Evolutionary conservation across 192 early-diverging fungal species (phyloP).

Genomic region (Podila verticillata): DNA sequence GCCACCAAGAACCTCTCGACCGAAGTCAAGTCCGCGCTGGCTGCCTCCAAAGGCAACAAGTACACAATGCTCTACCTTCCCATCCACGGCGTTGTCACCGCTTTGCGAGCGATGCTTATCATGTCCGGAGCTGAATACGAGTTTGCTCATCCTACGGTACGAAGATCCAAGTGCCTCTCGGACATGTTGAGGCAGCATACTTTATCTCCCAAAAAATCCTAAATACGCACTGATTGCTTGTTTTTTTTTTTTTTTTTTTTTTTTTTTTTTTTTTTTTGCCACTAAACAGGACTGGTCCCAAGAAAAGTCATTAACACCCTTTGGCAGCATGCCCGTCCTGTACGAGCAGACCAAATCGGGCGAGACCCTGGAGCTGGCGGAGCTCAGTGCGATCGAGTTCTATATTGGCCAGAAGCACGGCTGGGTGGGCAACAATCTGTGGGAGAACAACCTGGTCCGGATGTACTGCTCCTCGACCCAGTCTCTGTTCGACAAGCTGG

Average conservation of each 20-base stretch:
- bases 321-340: conserved; percentile 63
- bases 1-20: conserved; percentile 30
- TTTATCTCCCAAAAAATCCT: too few relatives aligned
- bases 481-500: conserved; percentile 15
- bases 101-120: conserved; percentile 34
- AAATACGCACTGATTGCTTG: too few relatives aligned
- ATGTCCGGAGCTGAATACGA: conserved; percentile 23
- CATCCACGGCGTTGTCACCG: conserved; percentile 31
- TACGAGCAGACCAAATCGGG: conserved; percentile 30
- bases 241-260: too few relatives aligned
- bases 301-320: conserved; percentile 52
- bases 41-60: conserved; percentile 23
- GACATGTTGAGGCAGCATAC: too few relatives aligned
- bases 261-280: too few relatives aligned
- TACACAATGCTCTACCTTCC: conserved; percentile 26
- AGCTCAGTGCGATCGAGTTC: conserved; percentile 19
- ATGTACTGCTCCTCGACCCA: conserved; percentile 40
- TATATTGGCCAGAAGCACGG: conserved; percentile 8
- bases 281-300: conserved; percentile 47
- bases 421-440: conserved; percentile 18
- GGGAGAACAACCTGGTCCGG: conserved; percentile 27
- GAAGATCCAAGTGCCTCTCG: background rate
- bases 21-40: conserved; percentile 14
- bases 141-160: conserved; percentile 17
- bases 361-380: conserved; percentile 28